phyloP scores from a whole-genome alignment of 208 protist species.

The Leptomonas pyrrhocoris region DNA sequence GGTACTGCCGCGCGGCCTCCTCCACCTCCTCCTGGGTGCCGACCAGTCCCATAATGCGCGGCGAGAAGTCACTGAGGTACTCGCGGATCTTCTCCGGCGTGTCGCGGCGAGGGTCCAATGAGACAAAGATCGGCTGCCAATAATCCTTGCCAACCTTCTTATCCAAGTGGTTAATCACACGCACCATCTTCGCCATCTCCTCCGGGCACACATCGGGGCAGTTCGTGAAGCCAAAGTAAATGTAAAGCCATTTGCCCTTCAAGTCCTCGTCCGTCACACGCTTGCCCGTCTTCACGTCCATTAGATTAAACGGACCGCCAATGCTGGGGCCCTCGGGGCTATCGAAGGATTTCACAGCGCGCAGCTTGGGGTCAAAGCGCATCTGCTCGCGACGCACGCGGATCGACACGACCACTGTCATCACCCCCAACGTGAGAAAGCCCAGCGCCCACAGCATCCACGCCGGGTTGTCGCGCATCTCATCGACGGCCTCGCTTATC shows the following conservation, averaged over 20 bases:
- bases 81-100: constrained; percentile 70
- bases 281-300: constrained; percentile 64
- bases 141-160: constrained; percentile 79
- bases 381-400: constrained; percentile 78
- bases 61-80: constrained; percentile 93
- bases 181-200: constrained; percentile 94
- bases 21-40: constrained; percentile 87
- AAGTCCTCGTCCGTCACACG: constrained; percentile 78
- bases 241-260: constrained; percentile 90
- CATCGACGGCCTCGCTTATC: constrained; percentile 54
- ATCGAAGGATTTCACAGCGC: constrained; percentile 77
- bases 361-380: constrained; percentile 77
- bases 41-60: constrained; percentile 89
- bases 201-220: constrained; percentile 97
- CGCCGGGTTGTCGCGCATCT: constrained; percentile 72
- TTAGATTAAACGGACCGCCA: constrained; percentile 72
- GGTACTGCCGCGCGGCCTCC: constrained; percentile 79
- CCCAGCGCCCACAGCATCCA: constrained; percentile 82
- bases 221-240: constrained; percentile 98
- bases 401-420: constrained; percentile 77
- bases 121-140: constrained; percentile 94
- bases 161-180: constrained; percentile 78
- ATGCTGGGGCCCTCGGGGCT: constrained; percentile 73
- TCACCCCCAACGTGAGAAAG: constrained; percentile 49
- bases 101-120: constrained; percentile 94